Base-by-base conservation (phyloP, 768 basidiomycete species). In the Termitomyces sp. region DNA sequence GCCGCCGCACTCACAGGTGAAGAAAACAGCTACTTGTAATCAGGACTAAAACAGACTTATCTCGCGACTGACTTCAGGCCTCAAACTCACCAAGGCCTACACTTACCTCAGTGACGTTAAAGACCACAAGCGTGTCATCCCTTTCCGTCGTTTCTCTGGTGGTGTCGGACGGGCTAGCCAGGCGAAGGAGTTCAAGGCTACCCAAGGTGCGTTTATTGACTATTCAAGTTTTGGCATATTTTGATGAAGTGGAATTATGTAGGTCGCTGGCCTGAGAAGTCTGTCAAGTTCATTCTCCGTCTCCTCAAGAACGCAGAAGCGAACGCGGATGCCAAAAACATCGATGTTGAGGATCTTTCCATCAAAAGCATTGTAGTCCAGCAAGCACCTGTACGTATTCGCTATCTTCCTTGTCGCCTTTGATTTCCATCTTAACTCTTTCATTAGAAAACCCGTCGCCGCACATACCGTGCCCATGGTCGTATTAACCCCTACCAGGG, bases 191-290 rank as follows among this genome's bases (percentile, higher is more conserved):
- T 96, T 97, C 81, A 91, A 91, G 76, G 82, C 93, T 52, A 96
- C 94, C 56, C 93, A 97, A 78, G 95, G 95, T 92, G 71, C 62
- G 88, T 79, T 33, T 5, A 40, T 46, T 32, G 16, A 20, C 33
- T 43, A 20, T 44, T 10, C 9, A 18, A 43, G 18, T n/a, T 13
- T 20, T 42, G n/a, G 31, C 41, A n/a, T 22, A 15, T 38, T 55
- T 23, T 50, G 35, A 56, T 53, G 50, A 22, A 29, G 12, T 39
- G 9, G 20, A 41, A 41, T 3, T 29, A 0, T 11, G 3, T 63
- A 98, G 96, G 97, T 86, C 96, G 97, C 70, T 98, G 97, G 97
- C 97, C 97, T 70, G 95, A 93, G 80, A 98, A 99, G 79, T 98
- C 94, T 48, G 86, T 97, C 75, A 89, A 89, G 73, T 96, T 94